Evolutionary conservation across 371 early-diverging fungal species (phyloP), one percentile per base, ranked within the genome.

Genomic region (Lichtheimia ornata): DNA sequence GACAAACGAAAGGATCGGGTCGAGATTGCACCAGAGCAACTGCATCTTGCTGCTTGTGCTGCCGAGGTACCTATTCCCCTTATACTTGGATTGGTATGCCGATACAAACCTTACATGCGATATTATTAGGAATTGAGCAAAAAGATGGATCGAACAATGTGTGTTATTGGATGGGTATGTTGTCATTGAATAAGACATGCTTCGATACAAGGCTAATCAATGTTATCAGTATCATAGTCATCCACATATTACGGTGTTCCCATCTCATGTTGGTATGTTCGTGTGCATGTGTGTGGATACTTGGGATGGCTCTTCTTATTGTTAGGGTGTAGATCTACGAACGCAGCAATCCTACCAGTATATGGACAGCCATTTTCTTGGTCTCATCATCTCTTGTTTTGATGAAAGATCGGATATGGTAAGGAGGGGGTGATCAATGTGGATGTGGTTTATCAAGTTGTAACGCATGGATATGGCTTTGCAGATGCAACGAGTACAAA

Each of bases 1-100:
- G 90, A 91, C 62, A 91, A 90, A 67, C 81, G 88, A 22, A 84
- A 84, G 55, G 91, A 91, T 58, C 77, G 91, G 35, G 91, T 91
- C 5, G 91, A 87, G 60, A 84, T 87, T 52, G 75, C 79, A 5
- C 81, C 85, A 35, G 79, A 83, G 52, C 83, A 88, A 67, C 73
- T 91, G 41, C 87, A 86, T 44, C 70, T 81, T 58, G 91, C 90
- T 5, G 86, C 87, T n/a, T 63, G 79, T 3, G 79, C 83, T 54
- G 90, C 90, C 49, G 91, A 91, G 60, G 77, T 72, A 53, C 50
- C n/a, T 54, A 4, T 5, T 35, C 20, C 20, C 22, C n/a, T 55
- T 13, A 5, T 15, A 47, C 9, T 27, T 17, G 49, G 20, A 22
- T 17, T 27, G 27, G 11, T 44, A 24, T 12, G 11, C 18, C 18